Percentiles rank a stretch among this genome's conserved stretches.
Conservation (phyloP, 805 yeast species). For the Lipomyces orientalis region DNA sequence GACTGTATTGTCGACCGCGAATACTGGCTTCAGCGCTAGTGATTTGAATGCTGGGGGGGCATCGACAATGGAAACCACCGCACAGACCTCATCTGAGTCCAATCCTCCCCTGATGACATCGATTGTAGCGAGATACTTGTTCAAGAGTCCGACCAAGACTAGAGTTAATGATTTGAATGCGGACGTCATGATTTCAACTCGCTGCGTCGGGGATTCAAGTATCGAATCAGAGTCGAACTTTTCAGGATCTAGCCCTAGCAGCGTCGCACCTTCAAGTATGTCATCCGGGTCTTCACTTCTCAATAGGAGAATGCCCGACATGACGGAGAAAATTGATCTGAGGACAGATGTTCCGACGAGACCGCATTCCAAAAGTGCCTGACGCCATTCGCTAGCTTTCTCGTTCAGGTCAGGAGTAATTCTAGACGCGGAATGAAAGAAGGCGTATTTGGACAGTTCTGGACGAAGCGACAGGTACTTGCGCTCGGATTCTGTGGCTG, state of each 20-base stretch:
- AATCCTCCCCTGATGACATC: conserved; percentile 37
- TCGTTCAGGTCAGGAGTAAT: neutral
- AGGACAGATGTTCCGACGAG: conserved; percentile 44
- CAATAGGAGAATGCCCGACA: conserved; percentile 49
- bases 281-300: conserved; percentile 46
- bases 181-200: conserved; percentile 44
- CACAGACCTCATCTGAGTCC: conserved; percentile 42
- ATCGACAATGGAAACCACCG: conserved; percentile 49
- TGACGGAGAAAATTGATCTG: conserved; percentile 45
- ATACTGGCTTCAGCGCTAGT: conserved; percentile 44
- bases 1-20: conserved; percentile 43
- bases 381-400: conserved; percentile 50
- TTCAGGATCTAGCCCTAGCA: conserved; percentile 48
- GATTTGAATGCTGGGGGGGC: conserved; percentile 40
- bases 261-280: conserved; percentile 50
- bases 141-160: conserved; percentile 45
- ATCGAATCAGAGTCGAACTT: conserved; percentile 38
- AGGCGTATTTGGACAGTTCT: conserved; percentile 11
- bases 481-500: conserved; percentile 24
- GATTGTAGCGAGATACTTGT: conserved; percentile 44
- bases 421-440: conserved; percentile 7
- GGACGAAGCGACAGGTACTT: conserved; percentile 19
- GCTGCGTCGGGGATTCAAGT: conserved; percentile 13
- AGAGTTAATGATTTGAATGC: conserved; percentile 46
- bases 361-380: conserved; percentile 46